These are phyloP conservation scores for Agastache rugosa DNA, from an alignment of 257 asterid genomes.

Conservation along the genomic window DNA sequence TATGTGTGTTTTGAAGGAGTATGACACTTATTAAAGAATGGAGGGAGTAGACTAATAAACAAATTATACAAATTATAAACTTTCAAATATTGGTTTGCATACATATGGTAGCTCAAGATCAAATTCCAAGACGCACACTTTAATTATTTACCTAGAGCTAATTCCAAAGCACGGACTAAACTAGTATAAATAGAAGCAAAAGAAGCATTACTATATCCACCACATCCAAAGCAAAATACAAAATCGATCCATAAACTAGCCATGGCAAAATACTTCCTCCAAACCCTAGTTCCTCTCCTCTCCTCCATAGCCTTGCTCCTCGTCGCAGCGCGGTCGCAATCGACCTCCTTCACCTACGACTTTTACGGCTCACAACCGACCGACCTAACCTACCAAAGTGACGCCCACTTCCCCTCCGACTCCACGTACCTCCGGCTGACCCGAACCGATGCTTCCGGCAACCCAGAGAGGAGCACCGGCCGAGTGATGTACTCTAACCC, in stretches of 20 bases:
- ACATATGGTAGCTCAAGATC: too few relatives aligned
- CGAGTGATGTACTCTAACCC: neutral
- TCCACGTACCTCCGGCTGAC: neutral
- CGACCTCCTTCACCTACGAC: neutral
- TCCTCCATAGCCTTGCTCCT: neutral
- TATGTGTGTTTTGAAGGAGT: too few relatives aligned
- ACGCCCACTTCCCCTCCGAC: neutral
- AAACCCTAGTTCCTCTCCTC: constrained; percentile 3
- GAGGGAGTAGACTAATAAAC: too few relatives aligned
- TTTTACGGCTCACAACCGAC: neutral
- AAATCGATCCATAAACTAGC: too few relatives aligned
- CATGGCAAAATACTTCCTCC: neutral
- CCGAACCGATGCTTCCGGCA: neutral
- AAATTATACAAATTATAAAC: too few relatives aligned
- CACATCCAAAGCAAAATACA: neutral
- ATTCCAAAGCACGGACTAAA: too few relatives aligned
- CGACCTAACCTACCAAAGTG: neutral
- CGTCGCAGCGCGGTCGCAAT: neutral
- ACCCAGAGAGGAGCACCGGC: neutral
- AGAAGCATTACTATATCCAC: too few relatives aligned
- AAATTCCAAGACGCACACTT: too few relatives aligned
- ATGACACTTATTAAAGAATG: too few relatives aligned
- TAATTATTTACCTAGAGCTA: too few relatives aligned
- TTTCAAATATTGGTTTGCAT: too few relatives aligned
- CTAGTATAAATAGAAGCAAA: too few relatives aligned